Evolutionary conservation across 2,329 filamentous ascomycete genomes (phyloP).

Genomic region (Fusarium sp.): DNA sequence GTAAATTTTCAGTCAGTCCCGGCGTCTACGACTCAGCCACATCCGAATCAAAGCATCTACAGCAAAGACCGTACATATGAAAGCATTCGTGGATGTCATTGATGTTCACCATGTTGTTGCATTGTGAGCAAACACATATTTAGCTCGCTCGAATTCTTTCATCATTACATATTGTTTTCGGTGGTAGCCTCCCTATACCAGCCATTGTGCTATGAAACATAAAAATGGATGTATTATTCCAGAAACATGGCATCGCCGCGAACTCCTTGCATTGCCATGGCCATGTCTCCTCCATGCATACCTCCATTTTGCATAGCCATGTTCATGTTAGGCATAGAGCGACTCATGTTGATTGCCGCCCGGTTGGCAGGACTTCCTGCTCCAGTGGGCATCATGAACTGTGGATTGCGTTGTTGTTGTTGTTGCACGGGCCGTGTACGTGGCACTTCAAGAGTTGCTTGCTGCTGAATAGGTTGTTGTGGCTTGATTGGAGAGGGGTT

Average conservation of each 20-base stretch:
- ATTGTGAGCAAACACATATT: constrained; percentile 43
- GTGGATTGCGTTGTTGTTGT: constrained; percentile 47
- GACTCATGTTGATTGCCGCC: constrained; percentile 55
- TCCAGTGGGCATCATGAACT: constrained; percentile 59
- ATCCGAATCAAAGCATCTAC: background rate
- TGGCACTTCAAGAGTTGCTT: constrained; percentile 58
- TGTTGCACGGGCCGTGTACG: constrained; percentile 54
- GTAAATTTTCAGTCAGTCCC: constrained; percentile 44
- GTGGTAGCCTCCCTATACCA: constrained; percentile 4
- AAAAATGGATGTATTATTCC: constrained; percentile 52
- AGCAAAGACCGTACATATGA: constrained; percentile 7
- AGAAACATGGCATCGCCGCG: constrained; percentile 65
- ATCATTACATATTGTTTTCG: constrained; percentile 48
- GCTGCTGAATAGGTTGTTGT: constrained; percentile 55
- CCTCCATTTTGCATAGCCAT: constrained; percentile 55
- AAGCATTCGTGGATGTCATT: background rate
- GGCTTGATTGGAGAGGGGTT: constrained; percentile 55
- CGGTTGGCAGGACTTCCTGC: constrained; percentile 52
- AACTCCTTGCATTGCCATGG: constrained; percentile 60
- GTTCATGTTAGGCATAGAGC: constrained; percentile 61
- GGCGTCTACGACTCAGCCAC: constrained; percentile 36
- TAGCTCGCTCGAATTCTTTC: constrained; percentile 45
- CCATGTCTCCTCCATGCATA: constrained; percentile 59
- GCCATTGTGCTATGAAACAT: constrained; percentile 18
- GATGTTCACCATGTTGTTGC: constrained; percentile 50